Base-by-base conservation (phyloP, 306 rosid species). In the Geum urbanum region DNA sequence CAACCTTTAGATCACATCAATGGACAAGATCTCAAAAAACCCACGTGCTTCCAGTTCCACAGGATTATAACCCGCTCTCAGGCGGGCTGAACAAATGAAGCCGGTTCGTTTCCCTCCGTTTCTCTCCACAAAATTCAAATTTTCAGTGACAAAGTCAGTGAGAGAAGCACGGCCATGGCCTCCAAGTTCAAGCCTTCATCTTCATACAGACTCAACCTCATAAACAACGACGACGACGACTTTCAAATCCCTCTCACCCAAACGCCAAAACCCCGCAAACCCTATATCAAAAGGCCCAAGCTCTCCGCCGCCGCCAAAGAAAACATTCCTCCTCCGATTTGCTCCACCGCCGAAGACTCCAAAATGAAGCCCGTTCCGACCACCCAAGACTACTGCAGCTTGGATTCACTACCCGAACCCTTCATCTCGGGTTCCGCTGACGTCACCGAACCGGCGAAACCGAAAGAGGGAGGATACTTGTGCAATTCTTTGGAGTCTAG, bases 401-500 rank as follows among this genome's bases (percentile, higher is more conserved):
- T 86, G 77, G 96, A 88, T 77, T 81, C 81, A 12, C 76, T 88
- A 48, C 85, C 87, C 64, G 78, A 88, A 27, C 84, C 87, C 66
- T 48, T 87, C 35, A 91, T 68, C 41, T 73, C 55, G 4, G 73
- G 51, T 13, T 63, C 45, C 10, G 80, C 66, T 51, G 27, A 9
- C 22, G 62, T 22, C 56, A 54, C 71, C 37, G 61, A 75, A 58
- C 49, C 50, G 46, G 22, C 67, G 71, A 78, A 82, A 44, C 35
- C 32, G 12, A 80, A 72, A 32, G 83, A 67, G 56, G 79, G 79
- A 39, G 79, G 79, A 39, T 86, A 85, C 69, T 60, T 75, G 5
- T 39, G 74, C 72, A 90, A 90, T 74, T 90, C 96, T 4, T 80
- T 92, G 7, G 98, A 92, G 74, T 86, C 91, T 35, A 88, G 45